These are phyloP conservation scores for Xylariaceae sp. DNA, from an alignment of 2,329 filamentous ascomycete genomes.

Conservation along the genomic window DNA sequence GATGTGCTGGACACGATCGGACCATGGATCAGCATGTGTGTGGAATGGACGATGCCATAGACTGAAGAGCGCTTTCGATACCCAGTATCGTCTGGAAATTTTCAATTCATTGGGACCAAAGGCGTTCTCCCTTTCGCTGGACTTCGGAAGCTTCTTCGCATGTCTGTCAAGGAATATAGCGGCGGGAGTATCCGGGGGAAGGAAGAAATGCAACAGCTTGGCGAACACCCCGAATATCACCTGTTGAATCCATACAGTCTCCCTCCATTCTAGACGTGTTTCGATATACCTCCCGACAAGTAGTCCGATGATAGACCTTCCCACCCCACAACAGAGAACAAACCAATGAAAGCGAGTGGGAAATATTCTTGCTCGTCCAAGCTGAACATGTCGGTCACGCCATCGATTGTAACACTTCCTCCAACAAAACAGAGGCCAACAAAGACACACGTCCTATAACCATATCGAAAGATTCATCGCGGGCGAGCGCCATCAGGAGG, in stretches of 20 bases:
- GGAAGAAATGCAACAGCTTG: constrained; percentile 55
- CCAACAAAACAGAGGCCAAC: constrained; percentile 64
- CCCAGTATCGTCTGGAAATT: constrained; percentile 39
- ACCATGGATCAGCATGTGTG: constrained; percentile 63
- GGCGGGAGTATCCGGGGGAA: constrained; percentile 62
- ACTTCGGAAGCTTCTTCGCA: constrained; percentile 56
- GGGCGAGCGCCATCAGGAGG: constrained; percentile 47
- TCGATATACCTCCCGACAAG: constrained; percentile 58
- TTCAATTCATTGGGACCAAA: constrained; percentile 53
- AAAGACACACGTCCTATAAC: constrained; percentile 46
- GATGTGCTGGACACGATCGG: constrained; percentile 64
- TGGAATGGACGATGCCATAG: constrained; percentile 65
- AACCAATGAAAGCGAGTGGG: constrained; percentile 62
- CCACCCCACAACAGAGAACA: constrained; percentile 59
- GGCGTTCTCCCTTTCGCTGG: constrained; percentile 45
- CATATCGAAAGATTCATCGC: constrained; percentile 43
- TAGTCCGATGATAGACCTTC: constrained; percentile 56
- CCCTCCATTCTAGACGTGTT: constrained; percentile 52
- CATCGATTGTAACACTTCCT: constrained; percentile 65
- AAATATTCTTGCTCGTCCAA: constrained; percentile 60
- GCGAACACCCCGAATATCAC: constrained; percentile 58
- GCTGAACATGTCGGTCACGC: constrained; percentile 66
- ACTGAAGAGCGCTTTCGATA: constrained; percentile 45
- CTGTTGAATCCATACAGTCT: constrained; percentile 67
- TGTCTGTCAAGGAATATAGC: constrained; percentile 60